Evolutionary conservation across 2,329 filamentous ascomycete genomes (phyloP), one percentile per base, ranked within the genome.

Genomic region (Pseudonectria foliicola): DNA sequence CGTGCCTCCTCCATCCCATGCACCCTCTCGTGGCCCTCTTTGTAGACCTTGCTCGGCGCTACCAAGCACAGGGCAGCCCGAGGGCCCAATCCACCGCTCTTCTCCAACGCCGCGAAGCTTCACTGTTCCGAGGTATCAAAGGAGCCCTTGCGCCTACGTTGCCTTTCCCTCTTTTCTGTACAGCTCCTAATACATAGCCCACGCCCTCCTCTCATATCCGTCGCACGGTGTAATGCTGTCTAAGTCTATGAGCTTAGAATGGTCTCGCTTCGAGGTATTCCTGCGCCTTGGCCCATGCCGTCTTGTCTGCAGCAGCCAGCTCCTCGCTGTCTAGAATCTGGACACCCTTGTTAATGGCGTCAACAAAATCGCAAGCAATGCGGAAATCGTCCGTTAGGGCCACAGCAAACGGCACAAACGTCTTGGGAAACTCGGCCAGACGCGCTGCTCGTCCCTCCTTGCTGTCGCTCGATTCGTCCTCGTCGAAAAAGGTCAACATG

Each of bases 401-500:
- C 26, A 71, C 67, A 10, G 76, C 74, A 47, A 67, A 73, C 2
- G 78, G 77, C n/a, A 81, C 68, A 48, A 67, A 77, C 11, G 57
- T 66, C 33, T 52, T 55, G 3, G 71, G 68, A 50, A 80, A 80
- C 6, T 61, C 59, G n/a, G 59, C 43, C 39, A 71, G 67, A 38
- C 70, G 69, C 4, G 50, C 45, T 14, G 61, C 56, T 31, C 68
- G 66, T 35, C 61, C 53, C 34, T 73, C 68, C 3, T 60, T 60
- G 8, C 73, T 67, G 41, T 83, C 73, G 7, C 67, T 62, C 13
- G 71, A 69, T 33, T 76, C 72, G 31, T 88, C 67, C 39, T 88
- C 83, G 46, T 87, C 82, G 14, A 87, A 71, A 54, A 85, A 85
- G 7, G 82, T 86, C 60, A 87, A 85, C 27, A 88, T 77, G 1